A percentile compares a stretch with the other conserved stretches of the same genome.
phyloP scores from a whole-genome alignment of 345 rosid species.

The Salix udensis region DNA sequence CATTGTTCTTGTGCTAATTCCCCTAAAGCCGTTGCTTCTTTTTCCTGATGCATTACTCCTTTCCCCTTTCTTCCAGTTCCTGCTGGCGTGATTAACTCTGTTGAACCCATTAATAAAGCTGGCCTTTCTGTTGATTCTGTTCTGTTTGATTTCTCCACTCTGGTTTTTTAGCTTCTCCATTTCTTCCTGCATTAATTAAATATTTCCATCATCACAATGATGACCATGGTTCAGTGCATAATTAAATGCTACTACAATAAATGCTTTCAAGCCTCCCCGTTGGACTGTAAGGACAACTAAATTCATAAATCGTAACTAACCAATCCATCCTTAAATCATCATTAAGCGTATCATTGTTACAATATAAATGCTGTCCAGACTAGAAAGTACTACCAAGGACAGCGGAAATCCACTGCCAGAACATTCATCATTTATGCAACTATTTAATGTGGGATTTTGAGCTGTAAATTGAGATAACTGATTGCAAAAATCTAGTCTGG shows the following conservation, averaged over 20 bases:
- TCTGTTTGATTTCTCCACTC: conserved; percentile 30
- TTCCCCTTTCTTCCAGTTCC: conserved; percentile 19
- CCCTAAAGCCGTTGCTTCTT: conserved; percentile 5
- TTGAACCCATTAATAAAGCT: conserved; percentile 11
- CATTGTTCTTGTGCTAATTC: conserved; percentile 7
- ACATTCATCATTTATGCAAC: background rate
- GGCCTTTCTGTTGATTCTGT: conserved; percentile 18
- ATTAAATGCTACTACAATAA: background rate
- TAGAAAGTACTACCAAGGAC: background rate
- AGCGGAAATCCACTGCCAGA: background rate
- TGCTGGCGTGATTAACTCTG: conserved; percentile 9
- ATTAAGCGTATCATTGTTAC: background rate
- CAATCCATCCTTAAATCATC: background rate
- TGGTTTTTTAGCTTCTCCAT: conserved; percentile 40
- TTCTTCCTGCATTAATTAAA: conserved; percentile 44
- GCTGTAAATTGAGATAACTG: background rate
- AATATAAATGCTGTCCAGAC: background rate
- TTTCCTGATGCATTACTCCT: conserved; percentile 6
- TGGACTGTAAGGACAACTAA: background rate
- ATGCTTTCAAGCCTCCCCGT: background rate
- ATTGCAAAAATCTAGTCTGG: background rate
- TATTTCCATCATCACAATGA: background rate
- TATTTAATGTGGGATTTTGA: background rate
- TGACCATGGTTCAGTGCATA: background rate
- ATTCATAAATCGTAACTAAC: background rate